Evolutionary conservation across 371 early-diverging fungal species (phyloP).

Genomic region (Rhizomucor miehei): DNA sequence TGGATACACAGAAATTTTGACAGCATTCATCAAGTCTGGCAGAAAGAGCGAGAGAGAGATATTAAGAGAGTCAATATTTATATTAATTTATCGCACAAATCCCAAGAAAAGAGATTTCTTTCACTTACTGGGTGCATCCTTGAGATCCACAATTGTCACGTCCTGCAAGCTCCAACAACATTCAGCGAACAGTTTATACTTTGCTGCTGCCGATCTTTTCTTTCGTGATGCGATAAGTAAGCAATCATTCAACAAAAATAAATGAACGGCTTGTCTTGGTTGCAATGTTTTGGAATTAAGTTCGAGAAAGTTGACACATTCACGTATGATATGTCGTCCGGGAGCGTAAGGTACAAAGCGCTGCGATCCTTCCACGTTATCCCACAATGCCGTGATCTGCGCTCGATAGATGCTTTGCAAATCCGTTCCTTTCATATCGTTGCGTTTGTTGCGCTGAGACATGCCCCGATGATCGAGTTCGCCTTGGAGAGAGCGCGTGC

Average conservation of each 20-base stretch:
- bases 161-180: slow-evolving; percentile 74
- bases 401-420: slow-evolving; percentile 57
- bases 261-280: slow-evolving; percentile 71
- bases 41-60: too few relatives aligned
- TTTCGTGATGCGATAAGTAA: slow-evolving; percentile 76
- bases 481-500: not conserved
- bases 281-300: slow-evolving; percentile 75
- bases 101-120: not conserved
- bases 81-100: not conserved
- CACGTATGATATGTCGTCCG: slow-evolving; percentile 76
- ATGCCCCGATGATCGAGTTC: too few relatives aligned
- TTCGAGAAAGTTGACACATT: slow-evolving; percentile 74
- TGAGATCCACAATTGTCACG: slow-evolving; percentile 76
- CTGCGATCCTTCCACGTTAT: slow-evolving; percentile 78
- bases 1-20: slow-evolving; percentile 73
- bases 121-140: slow-evolving; percentile 67
- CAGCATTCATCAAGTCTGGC: slow-evolving; percentile 47
- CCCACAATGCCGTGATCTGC: slow-evolving; percentile 71
- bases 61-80: not conserved
- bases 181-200: slow-evolving; percentile 75
- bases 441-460: slow-evolving; percentile 25
- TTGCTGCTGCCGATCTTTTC: slow-evolving; percentile 67
- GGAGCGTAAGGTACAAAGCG: slow-evolving; percentile 75
- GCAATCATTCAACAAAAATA: slow-evolving; percentile 80
- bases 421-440: slow-evolving; percentile 46